Percentiles rank a stretch among this genome's conserved stretches.
Conservation (phyloP, 2,329 filamentous ascomycete species). For the Zalaria obscura region DNA sequence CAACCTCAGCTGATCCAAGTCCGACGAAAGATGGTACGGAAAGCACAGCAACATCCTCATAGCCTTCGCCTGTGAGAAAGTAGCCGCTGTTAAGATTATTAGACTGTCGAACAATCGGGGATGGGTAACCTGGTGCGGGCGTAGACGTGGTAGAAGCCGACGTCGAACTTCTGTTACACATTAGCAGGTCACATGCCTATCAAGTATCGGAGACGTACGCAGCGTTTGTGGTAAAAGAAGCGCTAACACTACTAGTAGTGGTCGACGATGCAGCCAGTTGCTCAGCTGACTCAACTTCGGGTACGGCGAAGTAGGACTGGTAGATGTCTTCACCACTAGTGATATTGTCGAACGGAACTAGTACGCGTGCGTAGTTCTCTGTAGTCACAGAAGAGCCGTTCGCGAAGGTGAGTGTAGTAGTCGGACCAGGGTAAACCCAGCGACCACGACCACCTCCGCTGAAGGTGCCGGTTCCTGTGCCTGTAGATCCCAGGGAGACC, state of each 20-base stretch:
- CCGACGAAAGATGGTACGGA: slow-evolving; percentile 28
- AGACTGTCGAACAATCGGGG: slow-evolving; percentile 22
- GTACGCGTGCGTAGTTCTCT: slow-evolving; percentile 29
- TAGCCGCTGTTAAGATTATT: slow-evolving; percentile 32
- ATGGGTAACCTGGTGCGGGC: slow-evolving; percentile 28
- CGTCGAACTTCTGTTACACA: too few relatives aligned
- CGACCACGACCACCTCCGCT: slow-evolving; percentile 28
- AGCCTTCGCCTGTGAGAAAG: slow-evolving; percentile 28
- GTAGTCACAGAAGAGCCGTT: slow-evolving; percentile 28
- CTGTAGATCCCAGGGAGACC: slow-evolving; percentile 25
- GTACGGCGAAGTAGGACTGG: slow-evolving; percentile 16
- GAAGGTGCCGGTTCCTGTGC: slow-evolving; percentile 29
- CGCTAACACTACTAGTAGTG: background rate
- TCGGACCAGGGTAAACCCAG: slow-evolving; percentile 27
- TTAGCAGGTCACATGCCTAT: too few relatives aligned
- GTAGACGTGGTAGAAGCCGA: slow-evolving; percentile 5
- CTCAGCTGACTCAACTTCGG: slow-evolving; percentile 11
- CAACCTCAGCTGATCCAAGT: slow-evolving; percentile 12
- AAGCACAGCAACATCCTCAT: slow-evolving; percentile 32
- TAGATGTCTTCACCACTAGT: slow-evolving; percentile 28
- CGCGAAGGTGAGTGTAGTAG: slow-evolving; percentile 29
- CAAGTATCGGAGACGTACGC: background rate
- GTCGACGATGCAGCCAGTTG: slow-evolving; percentile 8
- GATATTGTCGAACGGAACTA: slow-evolving; percentile 26
- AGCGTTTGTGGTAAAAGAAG: slow-evolving; percentile 3